Evolutionary conservation across 148 eudicot species (phyloP).

Genomic region (Chenopodium quinoa): DNA sequence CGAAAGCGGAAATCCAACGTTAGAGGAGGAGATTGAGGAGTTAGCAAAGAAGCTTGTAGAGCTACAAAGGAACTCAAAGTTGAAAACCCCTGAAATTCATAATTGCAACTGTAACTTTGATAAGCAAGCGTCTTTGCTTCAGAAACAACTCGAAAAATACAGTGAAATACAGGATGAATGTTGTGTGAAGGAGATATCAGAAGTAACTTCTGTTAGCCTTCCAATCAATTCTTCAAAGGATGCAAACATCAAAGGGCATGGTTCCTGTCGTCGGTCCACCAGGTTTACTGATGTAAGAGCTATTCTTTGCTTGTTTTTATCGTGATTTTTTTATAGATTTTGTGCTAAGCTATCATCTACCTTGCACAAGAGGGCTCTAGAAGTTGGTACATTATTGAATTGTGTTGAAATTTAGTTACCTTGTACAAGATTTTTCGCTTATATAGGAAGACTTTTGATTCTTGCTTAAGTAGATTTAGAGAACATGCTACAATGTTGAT

Average conservation of each 20-base stretch:
- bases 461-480: neutral
- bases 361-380: neutral
- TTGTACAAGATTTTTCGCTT: neutral
- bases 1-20: conserved; percentile 36
- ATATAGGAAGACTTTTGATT: neutral
- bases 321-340: too few relatives aligned
- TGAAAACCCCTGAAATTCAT: conserved; percentile 34
- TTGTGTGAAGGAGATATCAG: conserved; percentile 27
- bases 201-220: conserved; percentile 31
- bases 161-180: conserved; percentile 32
- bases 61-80: conserved; percentile 40
- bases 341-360: neutral
- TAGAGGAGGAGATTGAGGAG: conserved; percentile 68
- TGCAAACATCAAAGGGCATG: conserved; percentile 6
- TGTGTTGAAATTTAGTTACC: too few relatives aligned
- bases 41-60: conserved; percentile 55
- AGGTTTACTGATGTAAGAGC: conserved; percentile 61
- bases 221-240: conserved; percentile 11
- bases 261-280: conserved; percentile 25
- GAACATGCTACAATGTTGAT: neutral
- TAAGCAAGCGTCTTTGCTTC: conserved; percentile 56
- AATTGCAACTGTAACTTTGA: conserved; percentile 54
- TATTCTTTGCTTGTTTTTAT: neutral
- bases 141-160: conserved; percentile 51
- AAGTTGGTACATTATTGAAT: neutral